Base-by-base conservation (phyloP, 148 eudicot genomes). In the Hydrangea macrophylla region DNA sequence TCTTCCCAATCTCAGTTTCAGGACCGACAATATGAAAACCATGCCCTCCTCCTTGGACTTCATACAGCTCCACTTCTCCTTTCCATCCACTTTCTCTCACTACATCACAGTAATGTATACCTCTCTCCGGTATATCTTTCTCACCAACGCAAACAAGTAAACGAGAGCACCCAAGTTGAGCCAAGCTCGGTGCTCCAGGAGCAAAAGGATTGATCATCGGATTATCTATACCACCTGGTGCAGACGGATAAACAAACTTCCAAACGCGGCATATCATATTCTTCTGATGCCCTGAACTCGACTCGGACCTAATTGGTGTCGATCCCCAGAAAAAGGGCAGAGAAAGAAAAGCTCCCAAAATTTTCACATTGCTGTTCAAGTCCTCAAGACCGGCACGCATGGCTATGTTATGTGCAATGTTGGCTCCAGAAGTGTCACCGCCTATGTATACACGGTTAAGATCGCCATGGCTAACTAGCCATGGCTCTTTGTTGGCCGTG, bases 391-490 rank as follows among this genome's bases (percentile, higher is more conserved):
- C 78, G 3, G 79, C 83, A 35, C 76, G 64, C 30, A 84, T 67
- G 23, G 78, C 78, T 27, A 90, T 36, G 77, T 87, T 81, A 53
- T 86, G 89, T 9, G 75, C 86, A 9, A 89, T 84, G 25, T 85
- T 89, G 6, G 78, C 92, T 2, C 89, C 86, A 0, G 89, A 66
- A 44, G 89, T 89, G 8, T 84, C 89, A 0, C 96, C 91, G 0
- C 77, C 89, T 7, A 86, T 9, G 59, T 69, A 84, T 2, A 86
- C 42, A 0, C 67, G 69, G 0, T 32, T 45, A 9, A 86, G 75
- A 35, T 80, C 82, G 2, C 74, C 90, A 17, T 76, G 51, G 23
- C 30, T 48, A 0, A 11, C 44, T 32, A 83, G 30, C 90, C 94
- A 88, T 0, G 79, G 75, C 6, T 88, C 94, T n/a, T 35, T 22